Evolutionary conservation across 1,284 basidiomycete species (phyloP).

Genomic region (Pisolithus thermaeus): DNA sequence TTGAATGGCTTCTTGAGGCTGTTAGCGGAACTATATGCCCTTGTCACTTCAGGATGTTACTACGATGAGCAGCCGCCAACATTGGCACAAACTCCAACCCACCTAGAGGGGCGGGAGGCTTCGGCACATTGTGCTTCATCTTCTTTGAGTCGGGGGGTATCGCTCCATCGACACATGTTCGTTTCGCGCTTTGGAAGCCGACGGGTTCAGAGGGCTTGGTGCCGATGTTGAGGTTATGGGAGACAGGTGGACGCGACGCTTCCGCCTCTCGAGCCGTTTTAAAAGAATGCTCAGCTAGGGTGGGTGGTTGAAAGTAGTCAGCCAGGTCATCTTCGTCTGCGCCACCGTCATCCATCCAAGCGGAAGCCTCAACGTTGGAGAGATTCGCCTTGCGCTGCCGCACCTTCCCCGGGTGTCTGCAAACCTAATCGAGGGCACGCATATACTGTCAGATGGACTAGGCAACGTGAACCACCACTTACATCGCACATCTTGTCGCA

Average conservation of each 20-base stretch:
- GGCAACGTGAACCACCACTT: slow-evolving; percentile 21
- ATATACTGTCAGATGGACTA: neutral
- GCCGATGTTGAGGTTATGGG: neutral
- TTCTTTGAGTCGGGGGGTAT: slow-evolving; percentile 31
- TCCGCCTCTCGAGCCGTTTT: slow-evolving; percentile 1
- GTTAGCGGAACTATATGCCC: slow-evolving; percentile 35
- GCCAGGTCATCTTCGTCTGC: slow-evolving; percentile 18
- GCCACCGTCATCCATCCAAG: slow-evolving; percentile 17
- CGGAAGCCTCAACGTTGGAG: slow-evolving; percentile 41
- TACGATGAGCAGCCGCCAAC: neutral
- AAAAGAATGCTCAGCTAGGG: neutral
- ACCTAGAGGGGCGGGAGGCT: slow-evolving; percentile 33
- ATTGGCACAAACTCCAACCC: slow-evolving; percentile 5
- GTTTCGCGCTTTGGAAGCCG: slow-evolving; percentile 20
- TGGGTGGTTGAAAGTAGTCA: neutral
- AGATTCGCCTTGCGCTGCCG: slow-evolving; percentile 42
- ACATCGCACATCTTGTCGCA: slow-evolving; percentile 86
- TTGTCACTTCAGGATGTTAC: slow-evolving; percentile 35
- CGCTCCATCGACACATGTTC: slow-evolving; percentile 10
- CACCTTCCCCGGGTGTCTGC: slow-evolving; percentile 68
- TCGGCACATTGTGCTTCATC: slow-evolving; percentile 28
- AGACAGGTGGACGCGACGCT: neutral
- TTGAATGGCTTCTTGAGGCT: slow-evolving; percentile 48
- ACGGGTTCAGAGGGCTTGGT: slow-evolving; percentile 12
- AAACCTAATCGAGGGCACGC: slow-evolving; percentile 45